Evolutionary conservation across 225 moss, liverwort and hornwort genomes (phyloP).

Genomic region (Takakia lepidozioides): DNA sequence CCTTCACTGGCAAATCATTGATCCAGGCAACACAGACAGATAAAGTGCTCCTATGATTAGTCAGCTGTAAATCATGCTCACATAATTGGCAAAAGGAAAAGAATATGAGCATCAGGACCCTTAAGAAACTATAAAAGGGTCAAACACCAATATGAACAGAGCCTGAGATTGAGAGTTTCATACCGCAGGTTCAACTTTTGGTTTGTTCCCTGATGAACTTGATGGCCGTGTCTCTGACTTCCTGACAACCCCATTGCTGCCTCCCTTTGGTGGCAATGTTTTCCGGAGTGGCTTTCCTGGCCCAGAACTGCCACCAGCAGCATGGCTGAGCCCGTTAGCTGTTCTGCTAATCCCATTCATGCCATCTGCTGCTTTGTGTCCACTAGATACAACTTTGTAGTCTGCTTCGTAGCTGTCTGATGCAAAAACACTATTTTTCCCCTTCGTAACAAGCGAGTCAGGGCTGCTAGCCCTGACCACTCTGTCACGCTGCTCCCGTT

Average conservation of each 20-base stretch:
- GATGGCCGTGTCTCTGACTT: conserved; percentile 45
- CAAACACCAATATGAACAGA: not conserved
- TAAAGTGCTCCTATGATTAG: not conserved
- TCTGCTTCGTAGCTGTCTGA: conserved; percentile 42
- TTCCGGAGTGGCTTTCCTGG: conserved; percentile 41
- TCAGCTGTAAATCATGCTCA: not conserved
- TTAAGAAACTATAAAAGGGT: conserved; percentile 6
- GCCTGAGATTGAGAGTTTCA: conserved; percentile 6
- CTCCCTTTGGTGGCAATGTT: conserved; percentile 25
- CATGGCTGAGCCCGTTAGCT: conserved; percentile 29
- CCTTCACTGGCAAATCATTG: too few relatives aligned
- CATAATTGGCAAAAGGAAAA: not conserved
- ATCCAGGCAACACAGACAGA: too few relatives aligned
- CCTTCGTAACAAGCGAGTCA: conserved; percentile 39
- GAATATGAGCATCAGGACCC: not conserved
- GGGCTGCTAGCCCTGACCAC: conserved; percentile 30
- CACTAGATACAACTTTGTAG: conserved; percentile 22
- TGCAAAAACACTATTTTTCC: conserved; percentile 43
- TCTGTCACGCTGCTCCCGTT: conserved; percentile 43
- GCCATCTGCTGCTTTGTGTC: conserved; percentile 25
- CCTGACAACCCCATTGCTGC: conserved; percentile 31
- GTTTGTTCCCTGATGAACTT: conserved; percentile 36
- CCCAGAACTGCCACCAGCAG: conserved; percentile 25
- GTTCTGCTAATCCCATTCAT: conserved; percentile 29
- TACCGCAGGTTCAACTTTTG: conserved; percentile 59